Conservation (phyloP, 78 protist species). For the Dictyostelium brefeldianum region DNA sequence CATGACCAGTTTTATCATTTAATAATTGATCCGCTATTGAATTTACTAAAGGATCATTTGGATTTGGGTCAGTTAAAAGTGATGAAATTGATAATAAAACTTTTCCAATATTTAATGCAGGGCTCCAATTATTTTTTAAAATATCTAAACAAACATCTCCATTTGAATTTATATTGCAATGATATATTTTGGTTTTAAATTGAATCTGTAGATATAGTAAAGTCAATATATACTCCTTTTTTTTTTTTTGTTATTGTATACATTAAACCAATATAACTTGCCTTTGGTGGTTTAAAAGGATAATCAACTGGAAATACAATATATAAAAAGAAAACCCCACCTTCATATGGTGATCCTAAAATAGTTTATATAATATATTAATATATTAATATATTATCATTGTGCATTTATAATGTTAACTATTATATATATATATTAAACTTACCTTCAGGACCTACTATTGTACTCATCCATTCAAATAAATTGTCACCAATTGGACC, state of each 20-base stretch:
- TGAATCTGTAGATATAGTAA: slow-evolving; percentile 50
- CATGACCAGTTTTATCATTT: slow-evolving; percentile 57
- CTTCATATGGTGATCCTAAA: slow-evolving; percentile 84
- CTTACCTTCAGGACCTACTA: slow-evolving; percentile 76
- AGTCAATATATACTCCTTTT: background rate
- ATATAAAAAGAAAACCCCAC: slow-evolving; percentile 90
- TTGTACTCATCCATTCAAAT: slow-evolving; percentile 91
- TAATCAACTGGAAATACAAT: slow-evolving; percentile 89
- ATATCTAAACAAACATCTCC: slow-evolving; percentile 98
- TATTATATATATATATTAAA: background rate
- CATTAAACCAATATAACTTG: background rate
- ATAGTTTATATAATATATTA: background rate
- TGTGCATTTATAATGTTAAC: background rate
- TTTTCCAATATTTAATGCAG: slow-evolving; percentile 73
- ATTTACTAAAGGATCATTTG: slow-evolving; percentile 82
- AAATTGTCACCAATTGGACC: slow-evolving; percentile 89
- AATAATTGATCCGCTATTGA: slow-evolving; percentile 69
- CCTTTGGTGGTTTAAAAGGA: slow-evolving; percentile 94
- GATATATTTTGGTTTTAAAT: slow-evolving; percentile 95
- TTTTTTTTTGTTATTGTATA: background rate
- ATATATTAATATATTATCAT: background rate
- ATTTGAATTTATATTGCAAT: slow-evolving; percentile 93
- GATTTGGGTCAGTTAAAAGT: slow-evolving; percentile 79
- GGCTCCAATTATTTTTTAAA: slow-evolving; percentile 94
- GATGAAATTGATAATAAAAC: slow-evolving; percentile 81